Conservation (phyloP, 2,329 filamentous ascomycete species). For the Falciphora oryzae region DNA sequence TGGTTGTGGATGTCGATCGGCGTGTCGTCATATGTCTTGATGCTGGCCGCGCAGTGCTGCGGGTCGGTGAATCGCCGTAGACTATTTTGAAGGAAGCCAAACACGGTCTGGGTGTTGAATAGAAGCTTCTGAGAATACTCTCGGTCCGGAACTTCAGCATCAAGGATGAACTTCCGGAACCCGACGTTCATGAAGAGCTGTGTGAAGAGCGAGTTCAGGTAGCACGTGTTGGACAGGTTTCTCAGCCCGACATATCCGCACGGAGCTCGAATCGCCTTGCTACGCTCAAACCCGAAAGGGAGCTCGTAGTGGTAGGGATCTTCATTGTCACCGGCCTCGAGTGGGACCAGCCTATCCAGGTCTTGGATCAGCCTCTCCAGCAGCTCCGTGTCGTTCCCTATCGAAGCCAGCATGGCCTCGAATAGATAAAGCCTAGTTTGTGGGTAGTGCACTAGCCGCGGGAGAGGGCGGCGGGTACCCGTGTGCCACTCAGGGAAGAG, state of each 20-base stretch:
- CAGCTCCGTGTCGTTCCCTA: conserved; percentile 43
- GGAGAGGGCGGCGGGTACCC: conserved; percentile 23
- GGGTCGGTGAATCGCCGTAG: conserved; percentile 70
- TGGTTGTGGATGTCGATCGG: conserved; percentile 82
- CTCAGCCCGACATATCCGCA: conserved; percentile 84
- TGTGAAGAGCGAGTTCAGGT: conserved; percentile 89
- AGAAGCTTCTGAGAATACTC: conserved; percentile 61
- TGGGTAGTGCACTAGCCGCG: conserved; percentile 42
- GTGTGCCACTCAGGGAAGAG: conserved; percentile 53
- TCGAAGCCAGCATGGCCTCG: conserved; percentile 51
- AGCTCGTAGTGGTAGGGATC: conserved; percentile 58
- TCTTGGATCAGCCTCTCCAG: conserved; percentile 46
- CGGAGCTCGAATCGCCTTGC: conserved; percentile 62
- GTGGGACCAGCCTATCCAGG: conserved; percentile 44
- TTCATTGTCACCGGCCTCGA: conserved; percentile 32
- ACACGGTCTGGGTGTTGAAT: conserved; percentile 71
- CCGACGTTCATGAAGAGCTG: conserved; percentile 93
- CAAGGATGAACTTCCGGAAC: conserved; percentile 80
- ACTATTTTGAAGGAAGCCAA: conserved; percentile 80
- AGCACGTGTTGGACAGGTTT: conserved; percentile 94
- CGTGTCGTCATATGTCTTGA: conserved; percentile 76
- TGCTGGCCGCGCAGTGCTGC: conserved; percentile 62
- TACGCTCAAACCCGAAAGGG: conserved; percentile 56
- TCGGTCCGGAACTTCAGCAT: conserved; percentile 49
- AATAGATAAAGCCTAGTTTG: conserved; percentile 54